Percentiles rank a stretch among this genome's conserved stretches.
phyloP scores from a whole-genome alignment of 805 yeast genomes.

The Metschnikowia similis region DNA sequence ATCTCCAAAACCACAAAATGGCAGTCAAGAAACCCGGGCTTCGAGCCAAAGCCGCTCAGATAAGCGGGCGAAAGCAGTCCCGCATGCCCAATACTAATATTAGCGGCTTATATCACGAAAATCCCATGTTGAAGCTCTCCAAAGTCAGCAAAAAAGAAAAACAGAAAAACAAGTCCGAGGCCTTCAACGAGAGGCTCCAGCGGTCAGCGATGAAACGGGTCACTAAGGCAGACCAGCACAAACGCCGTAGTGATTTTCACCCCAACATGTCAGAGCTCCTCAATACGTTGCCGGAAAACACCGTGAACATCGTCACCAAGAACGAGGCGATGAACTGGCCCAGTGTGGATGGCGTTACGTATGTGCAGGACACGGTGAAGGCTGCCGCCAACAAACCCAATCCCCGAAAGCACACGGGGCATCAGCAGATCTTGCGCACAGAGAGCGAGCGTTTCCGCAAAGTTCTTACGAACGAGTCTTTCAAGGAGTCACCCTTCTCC shows the following conservation, averaged over 20 bases:
- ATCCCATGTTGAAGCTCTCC: constrained; percentile 50
- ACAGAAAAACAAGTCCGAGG: constrained; percentile 35
- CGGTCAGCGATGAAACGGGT: constrained; percentile 39
- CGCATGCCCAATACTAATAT: constrained; percentile 16
- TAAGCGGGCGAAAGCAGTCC: neutral
- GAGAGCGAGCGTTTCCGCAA: constrained; percentile 58
- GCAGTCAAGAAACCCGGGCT: constrained; percentile 34
- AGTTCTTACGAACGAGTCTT: constrained; percentile 51
- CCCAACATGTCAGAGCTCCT: constrained; percentile 66
- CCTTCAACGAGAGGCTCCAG: constrained; percentile 28
- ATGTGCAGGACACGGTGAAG: constrained; percentile 19
- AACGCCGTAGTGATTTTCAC: constrained; percentile 55
- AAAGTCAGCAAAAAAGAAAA: constrained; percentile 54
- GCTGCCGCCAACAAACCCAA: constrained; percentile 46
- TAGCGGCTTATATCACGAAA: constrained; percentile 25
- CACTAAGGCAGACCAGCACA: constrained; percentile 61
- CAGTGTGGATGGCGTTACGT: constrained; percentile 6
- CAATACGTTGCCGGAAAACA: constrained; percentile 42
- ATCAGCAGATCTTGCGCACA: constrained; percentile 47
- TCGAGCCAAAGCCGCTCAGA: constrained; percentile 25
- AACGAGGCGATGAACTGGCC: constrained; percentile 6
- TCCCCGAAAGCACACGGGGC: constrained; percentile 37
- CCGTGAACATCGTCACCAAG: constrained; percentile 15
- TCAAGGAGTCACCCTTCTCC: constrained; percentile 59
- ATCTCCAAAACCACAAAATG: constrained; percentile 1